Evolutionary conservation across 495 filamentous ascomycete genomes (phyloP), one percentile per base, ranked within the genome.

Genomic region (Aspergillus leporis): DNA sequence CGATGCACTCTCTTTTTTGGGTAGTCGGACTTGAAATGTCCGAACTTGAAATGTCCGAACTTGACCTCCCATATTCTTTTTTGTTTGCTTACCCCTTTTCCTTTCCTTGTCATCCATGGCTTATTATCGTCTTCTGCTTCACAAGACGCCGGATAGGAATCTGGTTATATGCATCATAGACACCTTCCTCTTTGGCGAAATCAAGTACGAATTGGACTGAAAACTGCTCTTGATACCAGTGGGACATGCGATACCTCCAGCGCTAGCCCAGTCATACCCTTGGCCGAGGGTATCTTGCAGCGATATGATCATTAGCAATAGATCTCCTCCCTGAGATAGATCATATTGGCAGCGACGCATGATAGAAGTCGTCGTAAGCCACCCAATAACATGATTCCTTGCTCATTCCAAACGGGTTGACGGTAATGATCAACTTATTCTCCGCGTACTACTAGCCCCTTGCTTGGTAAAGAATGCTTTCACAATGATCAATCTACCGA

Each of bases 1-100:
- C 78, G 74, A 79, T 78, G 78, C 78, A 80, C n/a, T 60, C 22
- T 55, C 63, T 55, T 68, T 72, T 59, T n/a, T 45, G 3, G 12
- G 3, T 40, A 4, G n/a, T n/a, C n/a, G n/a, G n/a, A n/a, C n/a
- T n/a, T n/a, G n/a, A n/a, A n/a, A n/a, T n/a, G n/a, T n/a, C n/a
- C n/a, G n/a, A n/a, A n/a, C n/a, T n/a, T n/a, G n/a, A n/a, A n/a
- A n/a, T n/a, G n/a, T n/a, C n/a, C n/a, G n/a, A n/a, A n/a, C n/a
- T 12, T 40, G 10, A 40, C 3, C 36, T 40, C 10, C 16, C 16
- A 40, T 28, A 28, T 28, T 28, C 25, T 28, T 28, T 6, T 28
- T 28, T 28, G 3, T 28, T 28, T 6, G 3, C 25, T 6, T 28
- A 3, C 25, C 25, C 25, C 6, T 40, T 40, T 40, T 3, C 36